Percentiles rank a stretch among this genome's conserved stretches.
These are phyloP conservation scores for Groenewaldozyma tartarivorans DNA, from an alignment of 805 yeast genomes.

Conservation along the genomic window DNA sequence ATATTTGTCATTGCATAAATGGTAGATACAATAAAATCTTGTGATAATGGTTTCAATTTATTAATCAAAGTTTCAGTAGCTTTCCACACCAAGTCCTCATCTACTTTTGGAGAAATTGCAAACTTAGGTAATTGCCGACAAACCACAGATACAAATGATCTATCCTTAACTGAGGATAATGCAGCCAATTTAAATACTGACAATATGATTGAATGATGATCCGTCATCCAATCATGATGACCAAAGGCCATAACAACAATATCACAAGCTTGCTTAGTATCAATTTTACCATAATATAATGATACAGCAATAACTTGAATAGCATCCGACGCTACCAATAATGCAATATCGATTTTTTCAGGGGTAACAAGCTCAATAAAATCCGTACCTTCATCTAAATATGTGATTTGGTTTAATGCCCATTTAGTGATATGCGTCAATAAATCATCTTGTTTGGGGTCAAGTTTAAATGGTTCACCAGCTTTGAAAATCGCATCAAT, in stretches of 20 bases:
- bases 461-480: slow-evolving; percentile 2
- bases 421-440: slow-evolving; percentile 8
- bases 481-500: slow-evolving; percentile 4
- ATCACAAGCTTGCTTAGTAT: slow-evolving; percentile 34
- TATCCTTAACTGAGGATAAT: slow-evolving; percentile 33
- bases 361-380: slow-evolving; percentile 45
- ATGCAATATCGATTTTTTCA: slow-evolving; percentile 40
- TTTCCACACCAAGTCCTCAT: slow-evolving; percentile 36
- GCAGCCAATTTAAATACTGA: slow-evolving; percentile 49
- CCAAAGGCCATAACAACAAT: slow-evolving; percentile 44
- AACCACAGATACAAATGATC: slow-evolving; percentile 24
- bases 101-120: slow-evolving; percentile 41
- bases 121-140: slow-evolving; percentile 32
- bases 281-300: slow-evolving; percentile 36
- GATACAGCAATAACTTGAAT: slow-evolving; percentile 57
- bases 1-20: slow-evolving; percentile 76
- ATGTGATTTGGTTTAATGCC: slow-evolving; percentile 32
- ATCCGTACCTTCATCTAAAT: slow-evolving; percentile 48
- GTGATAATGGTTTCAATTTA: slow-evolving; percentile 59
- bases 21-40: slow-evolving; percentile 74
- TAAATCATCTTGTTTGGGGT: slow-evolving; percentile 3
- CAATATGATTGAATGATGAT: slow-evolving; percentile 43
- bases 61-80: slow-evolving; percentile 53
- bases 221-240: slow-evolving; percentile 34
- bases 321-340: slow-evolving; percentile 43